A percentile compares a stretch with the other conserved stretches of the same genome.
Evolutionary conservation across 2,329 filamentous ascomycete species (phyloP).

Genomic region (Fusarium sp.): DNA sequence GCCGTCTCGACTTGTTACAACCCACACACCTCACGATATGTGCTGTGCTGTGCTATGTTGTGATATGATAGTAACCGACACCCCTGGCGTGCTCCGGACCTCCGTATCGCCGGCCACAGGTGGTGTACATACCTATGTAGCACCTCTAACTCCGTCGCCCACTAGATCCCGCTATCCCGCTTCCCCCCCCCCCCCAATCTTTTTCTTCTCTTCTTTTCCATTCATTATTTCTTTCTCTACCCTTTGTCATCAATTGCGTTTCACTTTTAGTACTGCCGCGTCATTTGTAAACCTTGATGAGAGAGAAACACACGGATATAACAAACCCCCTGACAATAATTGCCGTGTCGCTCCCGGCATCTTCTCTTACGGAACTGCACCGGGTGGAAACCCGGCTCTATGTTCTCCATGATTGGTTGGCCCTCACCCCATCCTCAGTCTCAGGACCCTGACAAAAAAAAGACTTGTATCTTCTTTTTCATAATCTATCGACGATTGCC

Average conservation of each 20-base stretch:
- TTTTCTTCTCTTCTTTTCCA: background rate
- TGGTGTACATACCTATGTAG: too few species aligned
- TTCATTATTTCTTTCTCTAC: background rate
- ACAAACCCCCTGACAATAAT: constrained; percentile 4
- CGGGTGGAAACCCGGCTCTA: constrained; percentile 29
- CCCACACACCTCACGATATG: constrained; percentile 1
- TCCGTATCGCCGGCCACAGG: constrained; percentile 39
- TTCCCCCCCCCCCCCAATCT: constrained; percentile 21
- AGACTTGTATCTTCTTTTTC: constrained; percentile 5
- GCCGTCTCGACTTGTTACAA: constrained; percentile 19
- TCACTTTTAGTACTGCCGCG: constrained; percentile 25
- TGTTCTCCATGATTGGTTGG: constrained; percentile 15
- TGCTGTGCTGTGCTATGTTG: background rate
- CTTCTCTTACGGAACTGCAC: constrained; percentile 24
- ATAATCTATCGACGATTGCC: constrained; percentile 21
- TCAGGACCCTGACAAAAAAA: constrained; percentile 27
- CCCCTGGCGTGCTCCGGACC: constrained; percentile 27
- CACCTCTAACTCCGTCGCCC: background rate
- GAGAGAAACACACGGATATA: background rate
- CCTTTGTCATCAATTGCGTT: background rate
- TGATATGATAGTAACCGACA: background rate
- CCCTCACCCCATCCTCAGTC: background rate
- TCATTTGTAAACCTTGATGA: constrained; percentile 11
- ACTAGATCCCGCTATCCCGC: constrained; percentile 31
- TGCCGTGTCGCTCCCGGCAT: constrained; percentile 24